Percentiles rank a stretch among this genome's conserved stretches.
Evolutionary conservation across 495 filamentous ascomycete genomes (phyloP).

Genomic region (Chaetomium fimeti): DNA sequence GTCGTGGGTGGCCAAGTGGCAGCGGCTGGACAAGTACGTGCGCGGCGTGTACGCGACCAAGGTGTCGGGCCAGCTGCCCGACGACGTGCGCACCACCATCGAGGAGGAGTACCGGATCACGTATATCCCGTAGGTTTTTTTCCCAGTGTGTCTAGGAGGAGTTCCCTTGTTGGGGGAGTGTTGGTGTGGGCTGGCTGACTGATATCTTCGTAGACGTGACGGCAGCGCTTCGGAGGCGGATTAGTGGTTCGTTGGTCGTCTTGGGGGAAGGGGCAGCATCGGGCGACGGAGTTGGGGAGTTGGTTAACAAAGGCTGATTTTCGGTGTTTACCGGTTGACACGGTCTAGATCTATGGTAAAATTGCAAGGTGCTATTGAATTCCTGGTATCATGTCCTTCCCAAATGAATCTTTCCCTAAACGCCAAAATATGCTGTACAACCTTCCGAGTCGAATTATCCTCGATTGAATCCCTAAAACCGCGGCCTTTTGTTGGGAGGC

Average conservation of each 20-base stretch:
- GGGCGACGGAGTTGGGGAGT: constrained; percentile 19
- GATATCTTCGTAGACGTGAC: constrained; percentile 45
- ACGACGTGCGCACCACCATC: constrained; percentile 62
- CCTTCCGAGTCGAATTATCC: background rate
- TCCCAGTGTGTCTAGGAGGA: background rate
- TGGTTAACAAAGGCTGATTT: constrained; percentile 14
- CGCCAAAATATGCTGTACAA: constrained; percentile 7
- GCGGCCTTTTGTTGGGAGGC: constrained; percentile 42
- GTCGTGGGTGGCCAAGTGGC: constrained; percentile 93
- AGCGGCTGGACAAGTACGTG: constrained; percentile 83
- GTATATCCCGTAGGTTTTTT: constrained; percentile 61
- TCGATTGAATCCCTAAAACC: constrained; percentile 26
- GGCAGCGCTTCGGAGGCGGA: constrained; percentile 49
- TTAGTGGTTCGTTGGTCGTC: constrained; percentile 10
- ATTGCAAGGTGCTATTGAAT: constrained; percentile 4
- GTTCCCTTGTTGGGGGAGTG: background rate
- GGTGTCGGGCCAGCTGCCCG: constrained; percentile 67
- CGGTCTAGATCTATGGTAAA: background rate
- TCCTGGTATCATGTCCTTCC: constrained; percentile 25
- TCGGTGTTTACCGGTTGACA: background rate
- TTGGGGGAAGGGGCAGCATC: constrained; percentile 13
- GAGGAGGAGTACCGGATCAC: constrained; percentile 66
- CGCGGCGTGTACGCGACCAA: constrained; percentile 90
- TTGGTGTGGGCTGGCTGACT: background rate
- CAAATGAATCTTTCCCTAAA: constrained; percentile 11